Evolutionary conservation across 2,329 filamentous ascomycete genomes (phyloP).

Genomic region (Aspergillus ruber): DNA sequence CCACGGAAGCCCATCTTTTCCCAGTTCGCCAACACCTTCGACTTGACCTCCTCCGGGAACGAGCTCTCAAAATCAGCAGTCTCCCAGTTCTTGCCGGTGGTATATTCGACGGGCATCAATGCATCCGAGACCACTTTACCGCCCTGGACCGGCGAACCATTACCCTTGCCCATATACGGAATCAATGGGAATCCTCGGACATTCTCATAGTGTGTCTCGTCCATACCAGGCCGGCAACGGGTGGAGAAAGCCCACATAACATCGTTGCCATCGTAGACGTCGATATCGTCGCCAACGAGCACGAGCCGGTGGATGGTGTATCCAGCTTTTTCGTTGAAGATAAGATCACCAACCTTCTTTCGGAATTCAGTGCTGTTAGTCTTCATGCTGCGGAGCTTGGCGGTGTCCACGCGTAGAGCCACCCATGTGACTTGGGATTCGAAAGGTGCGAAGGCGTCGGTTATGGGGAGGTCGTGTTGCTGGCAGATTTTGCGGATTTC

Average conservation of each 20-base stretch:
- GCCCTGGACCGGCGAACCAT: conserved; percentile 22
- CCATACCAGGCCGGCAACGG: conserved; percentile 39
- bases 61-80: conserved; percentile 27
- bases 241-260: conserved; percentile 47
- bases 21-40: conserved; percentile 31
- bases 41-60: conserved; percentile 36
- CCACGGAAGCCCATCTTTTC: conserved; percentile 22
- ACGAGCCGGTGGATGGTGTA: conserved; percentile 41
- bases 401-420: conserved; percentile 51
- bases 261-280: conserved; percentile 41
- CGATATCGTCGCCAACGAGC: conserved; percentile 46
- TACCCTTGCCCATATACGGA: conserved; percentile 44
- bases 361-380: conserved; percentile 38
- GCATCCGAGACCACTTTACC: conserved; percentile 45
- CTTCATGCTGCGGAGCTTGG: conserved; percentile 51
- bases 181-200: conserved; percentile 40
- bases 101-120: conserved; percentile 41
- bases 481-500: conserved; percentile 36
- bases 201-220: conserved; percentile 44
- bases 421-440: conserved; percentile 46
- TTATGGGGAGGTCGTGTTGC: conserved; percentile 37
- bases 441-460: conserved; percentile 40
- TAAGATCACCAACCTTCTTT: conserved; percentile 37
- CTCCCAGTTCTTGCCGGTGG: conserved; percentile 25
- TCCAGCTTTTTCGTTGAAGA: conserved; percentile 38